phyloP scores from a whole-genome alignment of 768 basidiomycete species.

The Amanita exitialis region DNA sequence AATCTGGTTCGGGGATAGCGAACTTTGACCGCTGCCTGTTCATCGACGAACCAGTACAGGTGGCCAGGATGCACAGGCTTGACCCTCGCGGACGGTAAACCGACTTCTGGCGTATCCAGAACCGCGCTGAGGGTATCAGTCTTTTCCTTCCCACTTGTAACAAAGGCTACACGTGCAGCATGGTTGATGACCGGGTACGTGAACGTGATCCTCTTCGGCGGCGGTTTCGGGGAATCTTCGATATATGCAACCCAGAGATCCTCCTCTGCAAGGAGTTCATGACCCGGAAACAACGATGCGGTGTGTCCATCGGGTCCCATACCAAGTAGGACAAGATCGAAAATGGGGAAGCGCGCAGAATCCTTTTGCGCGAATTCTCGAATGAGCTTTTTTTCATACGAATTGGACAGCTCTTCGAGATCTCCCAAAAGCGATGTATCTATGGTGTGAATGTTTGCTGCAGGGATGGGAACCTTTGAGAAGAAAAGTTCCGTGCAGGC shows the following conservation, averaged over 20 bases:
- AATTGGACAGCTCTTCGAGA: constrained; percentile 71
- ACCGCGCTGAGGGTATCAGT: constrained; percentile 60
- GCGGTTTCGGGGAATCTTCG: constrained; percentile 92
- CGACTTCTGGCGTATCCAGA: constrained; percentile 72
- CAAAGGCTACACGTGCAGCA: constrained; percentile 80
- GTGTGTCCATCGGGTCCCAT: constrained; percentile 99
- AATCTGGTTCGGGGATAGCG: constrained; percentile 46
- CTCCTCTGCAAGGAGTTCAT: constrained; percentile 70
- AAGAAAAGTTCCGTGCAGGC: constrained; percentile 69
- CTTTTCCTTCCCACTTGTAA: constrained; percentile 78
- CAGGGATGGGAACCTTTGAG: constrained; percentile 73
- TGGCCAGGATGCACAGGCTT: constrained; percentile 71
- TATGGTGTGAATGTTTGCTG: constrained; percentile 73
- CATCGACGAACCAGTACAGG: constrained; percentile 92
- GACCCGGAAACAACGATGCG: constrained; percentile 94
- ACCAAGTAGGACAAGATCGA: constrained; percentile 94
- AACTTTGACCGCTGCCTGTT: constrained; percentile 62
- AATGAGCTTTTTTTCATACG: constrained; percentile 80
- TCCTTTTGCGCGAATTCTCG: constrained; percentile 87
- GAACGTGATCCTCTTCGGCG: constrained; percentile 81
- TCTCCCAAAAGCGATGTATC: constrained; percentile 57
- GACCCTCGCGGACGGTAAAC: constrained; percentile 78
- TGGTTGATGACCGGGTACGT: constrained; percentile 90
- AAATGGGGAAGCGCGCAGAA: constrained; percentile 91
- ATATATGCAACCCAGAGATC: constrained; percentile 94